These are phyloP conservation scores for Cunninghamia lanceolata DNA, from an alignment of 75 land plant species.

Conservation along the genomic window DNA sequence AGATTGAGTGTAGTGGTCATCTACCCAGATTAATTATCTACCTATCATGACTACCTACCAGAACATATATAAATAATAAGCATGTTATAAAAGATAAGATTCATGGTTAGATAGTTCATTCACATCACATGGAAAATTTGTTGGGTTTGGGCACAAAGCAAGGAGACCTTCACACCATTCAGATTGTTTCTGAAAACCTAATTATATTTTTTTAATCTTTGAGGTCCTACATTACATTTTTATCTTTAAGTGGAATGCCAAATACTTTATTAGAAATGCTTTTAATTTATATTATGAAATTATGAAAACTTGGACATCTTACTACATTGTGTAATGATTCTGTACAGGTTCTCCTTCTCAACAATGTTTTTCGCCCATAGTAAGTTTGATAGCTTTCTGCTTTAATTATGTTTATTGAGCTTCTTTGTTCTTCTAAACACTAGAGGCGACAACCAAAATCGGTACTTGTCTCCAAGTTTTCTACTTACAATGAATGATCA, in stretches of 20 bases:
- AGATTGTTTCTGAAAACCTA: background rate
- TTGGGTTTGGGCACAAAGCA: background rate
- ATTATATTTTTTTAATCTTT: background rate
- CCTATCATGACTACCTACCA: background rate
- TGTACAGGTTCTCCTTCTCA: slow-evolving; percentile 87
- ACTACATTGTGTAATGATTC: background rate
- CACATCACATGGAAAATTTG: background rate
- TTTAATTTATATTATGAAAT: background rate
- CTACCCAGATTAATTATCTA: background rate
- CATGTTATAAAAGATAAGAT: too few species aligned
- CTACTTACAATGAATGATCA: background rate
- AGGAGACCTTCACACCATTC: background rate
- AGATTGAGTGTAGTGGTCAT: background rate
- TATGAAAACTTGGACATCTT: background rate
- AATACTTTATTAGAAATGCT: background rate
- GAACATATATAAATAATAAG: background rate
- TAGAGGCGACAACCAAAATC: background rate
- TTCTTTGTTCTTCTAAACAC: background rate
- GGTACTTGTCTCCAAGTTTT: background rate
- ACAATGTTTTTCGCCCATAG: slow-evolving; percentile 80
- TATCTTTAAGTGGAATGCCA: background rate
- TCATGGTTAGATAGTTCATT: too few species aligned
- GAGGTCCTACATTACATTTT: background rate
- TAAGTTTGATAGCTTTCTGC: slow-evolving; percentile 30
- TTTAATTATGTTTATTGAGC: background rate